phyloP scores from a whole-genome alignment of 2,329 filamentous ascomycete genomes.

The Pseudocercospora crystallina region DNA sequence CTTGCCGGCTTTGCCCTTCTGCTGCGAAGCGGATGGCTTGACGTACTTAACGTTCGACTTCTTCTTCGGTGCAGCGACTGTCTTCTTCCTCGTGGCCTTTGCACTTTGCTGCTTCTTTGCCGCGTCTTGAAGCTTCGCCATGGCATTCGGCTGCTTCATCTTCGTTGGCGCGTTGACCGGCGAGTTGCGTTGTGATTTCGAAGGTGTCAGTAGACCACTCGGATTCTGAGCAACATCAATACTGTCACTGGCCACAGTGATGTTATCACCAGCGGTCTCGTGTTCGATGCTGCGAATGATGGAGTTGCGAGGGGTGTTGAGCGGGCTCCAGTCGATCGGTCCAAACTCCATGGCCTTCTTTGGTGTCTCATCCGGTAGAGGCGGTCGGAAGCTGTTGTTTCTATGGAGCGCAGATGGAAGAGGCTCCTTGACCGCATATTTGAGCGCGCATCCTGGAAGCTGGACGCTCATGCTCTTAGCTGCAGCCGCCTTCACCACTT shows the following conservation, averaged over 20 bases:
- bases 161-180: constrained; percentile 19
- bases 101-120: constrained; percentile 17
- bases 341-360: constrained; percentile 17
- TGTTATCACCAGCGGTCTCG: constrained; percentile 22
- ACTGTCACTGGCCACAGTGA: constrained; percentile 16
- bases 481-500: constrained; percentile 43
- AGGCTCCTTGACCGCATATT: constrained; percentile 16
- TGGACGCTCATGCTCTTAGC: constrained; percentile 31
- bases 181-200: constrained; percentile 31
- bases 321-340: constrained; percentile 22
- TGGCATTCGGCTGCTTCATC: constrained; percentile 17
- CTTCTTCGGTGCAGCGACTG: constrained; percentile 22
- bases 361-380: constrained; percentile 24
- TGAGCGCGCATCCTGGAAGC: constrained; percentile 15
- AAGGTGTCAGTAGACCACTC: constrained; percentile 34
- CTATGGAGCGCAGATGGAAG: constrained; percentile 25
- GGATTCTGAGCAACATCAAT: not conserved
- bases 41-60: constrained; percentile 27
- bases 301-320: constrained; percentile 16
- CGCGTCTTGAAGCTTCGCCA: constrained; percentile 22
- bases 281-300: constrained; percentile 29
- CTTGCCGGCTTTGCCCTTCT: constrained; percentile 9
- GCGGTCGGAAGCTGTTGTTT: constrained; percentile 35
- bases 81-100: constrained; percentile 15
- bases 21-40: constrained; percentile 17